Conservation (phyloP, 139 green algal genomes). For the Penium margaritaceum region DNA sequence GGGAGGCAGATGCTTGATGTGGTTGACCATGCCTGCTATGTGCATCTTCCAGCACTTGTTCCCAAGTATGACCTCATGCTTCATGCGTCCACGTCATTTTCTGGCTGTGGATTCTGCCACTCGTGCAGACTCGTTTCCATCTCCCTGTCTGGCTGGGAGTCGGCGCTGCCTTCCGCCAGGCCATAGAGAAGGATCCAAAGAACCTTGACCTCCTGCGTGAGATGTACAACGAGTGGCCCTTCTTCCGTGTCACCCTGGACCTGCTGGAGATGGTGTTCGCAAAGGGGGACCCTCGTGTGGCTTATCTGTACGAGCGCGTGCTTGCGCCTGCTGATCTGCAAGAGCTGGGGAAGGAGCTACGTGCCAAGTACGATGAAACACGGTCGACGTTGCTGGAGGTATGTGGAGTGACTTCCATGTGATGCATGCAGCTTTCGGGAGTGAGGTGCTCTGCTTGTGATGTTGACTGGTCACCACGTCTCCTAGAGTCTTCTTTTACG, state of each 20-base stretch:
- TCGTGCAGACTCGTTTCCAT: constrained; percentile 76
- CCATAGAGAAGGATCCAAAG: constrained; percentile 48
- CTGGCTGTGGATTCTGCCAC: background rate
- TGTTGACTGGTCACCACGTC: too few relatives aligned
- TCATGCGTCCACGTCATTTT: background rate
- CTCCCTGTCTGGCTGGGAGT: constrained; percentile 93
- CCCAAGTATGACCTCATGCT: too few relatives aligned
- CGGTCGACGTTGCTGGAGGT: too few relatives aligned
- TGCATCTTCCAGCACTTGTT: too few relatives aligned
- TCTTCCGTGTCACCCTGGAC: constrained; percentile 74
- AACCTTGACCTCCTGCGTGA: constrained; percentile 59
- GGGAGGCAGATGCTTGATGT: too few relatives aligned
- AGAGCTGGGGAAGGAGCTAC: constrained; percentile 40
- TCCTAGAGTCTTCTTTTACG: too few relatives aligned
- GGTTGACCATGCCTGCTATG: too few relatives aligned
- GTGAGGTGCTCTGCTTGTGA: too few relatives aligned
- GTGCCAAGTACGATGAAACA: constrained; percentile 32
- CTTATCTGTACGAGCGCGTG: constrained; percentile 35
- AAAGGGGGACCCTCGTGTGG: constrained; percentile 47
- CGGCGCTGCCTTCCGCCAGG: constrained; percentile 68
- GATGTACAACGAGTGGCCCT: constrained; percentile 95
- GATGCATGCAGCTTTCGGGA: too few relatives aligned
- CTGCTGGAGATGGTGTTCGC: constrained; percentile 55
- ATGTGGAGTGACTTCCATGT: too few relatives aligned
- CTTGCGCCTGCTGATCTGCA: constrained; percentile 33